Base-by-base conservation (phyloP, 1,139 yeast genomes). In the Pichia sp. region DNA sequence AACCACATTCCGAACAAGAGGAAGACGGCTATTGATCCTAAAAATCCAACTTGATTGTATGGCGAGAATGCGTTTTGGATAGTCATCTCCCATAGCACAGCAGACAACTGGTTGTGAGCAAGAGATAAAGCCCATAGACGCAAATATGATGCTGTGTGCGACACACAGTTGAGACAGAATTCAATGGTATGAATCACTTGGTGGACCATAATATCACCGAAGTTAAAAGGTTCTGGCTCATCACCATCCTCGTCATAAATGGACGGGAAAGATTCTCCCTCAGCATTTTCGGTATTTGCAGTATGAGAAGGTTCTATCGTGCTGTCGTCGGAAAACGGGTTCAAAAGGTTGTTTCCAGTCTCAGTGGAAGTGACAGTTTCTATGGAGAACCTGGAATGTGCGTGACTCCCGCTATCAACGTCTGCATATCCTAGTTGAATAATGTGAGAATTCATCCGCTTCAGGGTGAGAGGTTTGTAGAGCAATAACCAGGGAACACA, bases 121-220 rank as follows among this genome's bases (percentile, higher is more conserved):
- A 95, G 80, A 0, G 98, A 92, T 59, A 95, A 78, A 1, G 99
- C 99, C 99, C 99, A 93, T 56, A 93, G 75, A 68, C 99, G 85
- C 62, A 93, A 80, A 67, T 95, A 95, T 0, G 99, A 93, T 0
- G 99, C 99, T 0, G 99, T 95, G 69, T 95, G 99, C 16, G 97
- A 90, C 46, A 95, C 97, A 75, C 98, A 90, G 71, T 93, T 93
- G 65, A 95, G 79, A 69, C 99, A 95, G 71, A 95, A 95, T 75
- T 95, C 99, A 72, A 95, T 95, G 1, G 99, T 95, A 70, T 93
- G 98, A 64, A 95, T 95, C 42, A 93, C 97, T 73, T 95, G 99
- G 71, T 95, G 98, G 61, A 95, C 93, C 79, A 95, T 87, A 44
- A 95, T 80, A 66, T 95, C 99, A 54, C 98, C 96, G 69, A 42